Conservation (phyloP, 169 alveolate species). For the Eimeria acervulina region DNA sequence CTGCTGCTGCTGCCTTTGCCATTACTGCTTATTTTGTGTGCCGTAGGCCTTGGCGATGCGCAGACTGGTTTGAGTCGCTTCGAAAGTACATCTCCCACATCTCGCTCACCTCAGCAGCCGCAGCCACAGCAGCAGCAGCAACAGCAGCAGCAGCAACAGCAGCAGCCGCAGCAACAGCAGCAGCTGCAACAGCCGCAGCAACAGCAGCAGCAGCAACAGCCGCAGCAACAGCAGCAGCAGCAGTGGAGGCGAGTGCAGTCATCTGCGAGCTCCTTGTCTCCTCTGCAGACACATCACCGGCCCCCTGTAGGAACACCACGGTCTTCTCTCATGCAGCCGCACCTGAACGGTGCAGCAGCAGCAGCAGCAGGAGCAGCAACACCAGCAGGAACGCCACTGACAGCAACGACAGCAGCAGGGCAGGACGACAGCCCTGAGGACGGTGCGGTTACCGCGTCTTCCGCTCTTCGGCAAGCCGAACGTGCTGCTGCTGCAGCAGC, state of each 20-base stretch:
- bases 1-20: conserved; percentile 26
- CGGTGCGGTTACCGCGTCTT: conserved; percentile 39
- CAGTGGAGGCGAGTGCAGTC: conserved; percentile 10
- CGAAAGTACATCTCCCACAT: background rate
- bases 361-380: conserved; percentile 6
- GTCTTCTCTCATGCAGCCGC: background rate
- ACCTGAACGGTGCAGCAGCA: background rate
- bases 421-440: background rate
- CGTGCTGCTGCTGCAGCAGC: conserved; percentile 81
- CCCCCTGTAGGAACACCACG: background rate
- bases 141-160: too few species aligned
- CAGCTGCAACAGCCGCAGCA: background rate
- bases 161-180: conserved; percentile 17
- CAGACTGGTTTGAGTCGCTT: background rate
- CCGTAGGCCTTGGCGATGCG: conserved; percentile 40
- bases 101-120: background rate
- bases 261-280: background rate
- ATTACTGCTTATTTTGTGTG: background rate
- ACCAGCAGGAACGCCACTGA: background rate
- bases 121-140: too few species aligned
- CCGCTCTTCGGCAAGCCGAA: conserved; percentile 72
- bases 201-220: conserved; percentile 31
- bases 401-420: conserved; percentile 6
- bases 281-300: background rate
- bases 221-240: background rate